Percentiles rank a stretch among this genome's conserved stretches.
These are phyloP conservation scores for Curvularia sp. DNA, from an alignment of 2,329 filamentous ascomycete species.

Conservation along the genomic window DNA sequence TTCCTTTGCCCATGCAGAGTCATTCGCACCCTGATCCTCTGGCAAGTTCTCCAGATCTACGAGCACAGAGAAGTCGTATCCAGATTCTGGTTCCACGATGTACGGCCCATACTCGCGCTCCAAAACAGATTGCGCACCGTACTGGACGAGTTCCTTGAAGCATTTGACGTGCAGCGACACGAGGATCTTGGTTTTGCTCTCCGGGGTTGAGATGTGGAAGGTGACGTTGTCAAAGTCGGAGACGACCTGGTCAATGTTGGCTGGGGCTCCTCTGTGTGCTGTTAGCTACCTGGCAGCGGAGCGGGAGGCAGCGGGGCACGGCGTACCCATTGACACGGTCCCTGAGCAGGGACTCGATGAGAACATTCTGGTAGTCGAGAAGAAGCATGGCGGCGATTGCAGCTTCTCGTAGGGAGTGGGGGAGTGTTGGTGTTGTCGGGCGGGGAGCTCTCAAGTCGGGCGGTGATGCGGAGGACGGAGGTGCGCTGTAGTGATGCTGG, in stretches of 20 bases:
- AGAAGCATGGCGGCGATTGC: constrained; percentile 71
- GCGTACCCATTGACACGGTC: constrained; percentile 88
- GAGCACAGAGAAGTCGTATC: constrained; percentile 94
- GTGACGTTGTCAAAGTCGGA: constrained; percentile 99
- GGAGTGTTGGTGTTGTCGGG: constrained; percentile 17
- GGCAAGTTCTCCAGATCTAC: constrained; percentile 90
- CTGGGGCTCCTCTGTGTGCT: constrained; percentile 73
- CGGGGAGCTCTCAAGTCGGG: constrained; percentile 33
- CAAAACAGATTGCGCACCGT: constrained; percentile 90
- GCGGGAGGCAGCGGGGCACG: constrained; percentile 40
- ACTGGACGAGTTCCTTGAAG: constrained; percentile 88
- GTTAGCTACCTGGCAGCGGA: constrained; percentile 47
- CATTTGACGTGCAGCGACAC: constrained; percentile 96
- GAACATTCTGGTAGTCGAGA: constrained; percentile 97
- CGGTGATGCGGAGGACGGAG: constrained; percentile 41
- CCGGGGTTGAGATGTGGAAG: constrained; percentile 97
- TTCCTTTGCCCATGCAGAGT: not conserved
- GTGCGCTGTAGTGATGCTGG: constrained; percentile 39
- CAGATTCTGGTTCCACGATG: constrained; percentile 83
- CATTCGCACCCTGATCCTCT: constrained; percentile 69
- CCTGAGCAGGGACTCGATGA: constrained; percentile 94
- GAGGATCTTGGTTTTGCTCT: constrained; percentile 90
- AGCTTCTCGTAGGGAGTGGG: constrained; percentile 14
- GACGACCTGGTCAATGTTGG: constrained; percentile 95
- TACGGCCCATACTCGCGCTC: constrained; percentile 94